Evolutionary conservation across 495 filamentous ascomycete species (phyloP).

Genomic region (Penicillium angulare): DNA sequence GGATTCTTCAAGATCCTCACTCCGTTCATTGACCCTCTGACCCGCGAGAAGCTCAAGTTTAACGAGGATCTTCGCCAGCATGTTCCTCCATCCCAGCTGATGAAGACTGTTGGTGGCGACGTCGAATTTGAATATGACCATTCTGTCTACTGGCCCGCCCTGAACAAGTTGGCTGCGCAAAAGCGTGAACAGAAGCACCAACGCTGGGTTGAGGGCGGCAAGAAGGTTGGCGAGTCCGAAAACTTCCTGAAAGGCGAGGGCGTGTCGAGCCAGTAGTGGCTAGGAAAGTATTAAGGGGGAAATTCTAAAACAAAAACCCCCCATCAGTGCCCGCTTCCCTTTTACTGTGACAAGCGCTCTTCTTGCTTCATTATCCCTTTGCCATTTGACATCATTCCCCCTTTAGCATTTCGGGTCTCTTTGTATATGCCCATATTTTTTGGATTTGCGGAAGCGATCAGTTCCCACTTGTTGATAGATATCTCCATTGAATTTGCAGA

Average conservation of each 20-base stretch:
- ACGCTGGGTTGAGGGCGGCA: constrained; percentile 77
- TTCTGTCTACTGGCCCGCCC: constrained; percentile 80
- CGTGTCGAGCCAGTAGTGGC: constrained; percentile 31
- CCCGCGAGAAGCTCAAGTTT: constrained; percentile 89
- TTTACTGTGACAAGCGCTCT: too few relatives aligned
- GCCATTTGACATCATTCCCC: not conserved
- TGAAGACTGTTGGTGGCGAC: constrained; percentile 56
- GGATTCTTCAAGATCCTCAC: constrained; percentile 94
- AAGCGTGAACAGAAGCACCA: constrained; percentile 55
- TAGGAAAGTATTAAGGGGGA: too few relatives aligned
- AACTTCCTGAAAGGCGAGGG: constrained; percentile 69
- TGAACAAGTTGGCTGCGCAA: constrained; percentile 64
- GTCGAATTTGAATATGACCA: constrained; percentile 87
- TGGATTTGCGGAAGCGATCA: not conserved
- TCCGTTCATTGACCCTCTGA: constrained; percentile 92
- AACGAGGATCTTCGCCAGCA: constrained; percentile 80
- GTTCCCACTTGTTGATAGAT: not conserved
- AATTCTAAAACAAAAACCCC: too few relatives aligned
- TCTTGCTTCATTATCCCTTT: not conserved
- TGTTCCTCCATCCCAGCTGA: constrained; percentile 75
- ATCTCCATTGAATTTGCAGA: not conserved
- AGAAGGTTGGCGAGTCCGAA: constrained; percentile 80
- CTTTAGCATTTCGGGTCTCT: constrained; percentile 1
- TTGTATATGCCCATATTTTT: not conserved
- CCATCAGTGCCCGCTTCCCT: too few relatives aligned